A percentile compares a stretch with the other conserved stretches of the same genome.
These are phyloP conservation scores for Sindora glabra DNA, from an alignment of 306 rosid genomes.

Conservation along the genomic window DNA sequence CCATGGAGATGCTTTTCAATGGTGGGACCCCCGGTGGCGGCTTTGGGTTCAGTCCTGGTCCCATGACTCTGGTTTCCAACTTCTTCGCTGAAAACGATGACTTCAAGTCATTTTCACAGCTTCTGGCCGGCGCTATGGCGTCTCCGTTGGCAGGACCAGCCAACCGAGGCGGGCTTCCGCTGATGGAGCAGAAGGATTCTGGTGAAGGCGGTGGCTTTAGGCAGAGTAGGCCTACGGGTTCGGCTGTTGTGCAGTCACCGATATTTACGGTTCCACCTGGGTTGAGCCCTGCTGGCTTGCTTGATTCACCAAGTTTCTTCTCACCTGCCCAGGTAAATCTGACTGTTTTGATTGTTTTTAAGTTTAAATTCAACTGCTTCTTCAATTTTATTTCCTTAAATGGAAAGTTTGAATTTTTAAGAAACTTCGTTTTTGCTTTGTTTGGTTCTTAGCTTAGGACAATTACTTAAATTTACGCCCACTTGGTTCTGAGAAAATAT, in stretches of 20 bases:
- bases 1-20: constrained; percentile 47
- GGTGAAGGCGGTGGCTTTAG: constrained; percentile 15
- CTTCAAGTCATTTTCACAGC: constrained; percentile 73
- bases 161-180: not conserved
- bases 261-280: constrained; percentile 19
- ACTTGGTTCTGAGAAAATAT: not conserved
- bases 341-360: not conserved
- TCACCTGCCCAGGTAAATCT: constrained; percentile 54
- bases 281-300: constrained; percentile 18
- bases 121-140: constrained; percentile 67
- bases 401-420: not conserved
- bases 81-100: constrained; percentile 52
- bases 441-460: not conserved
- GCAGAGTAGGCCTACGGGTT: constrained; percentile 13
- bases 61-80: constrained; percentile 68
- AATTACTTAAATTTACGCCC: not conserved
- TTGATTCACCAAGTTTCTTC: constrained; percentile 37
- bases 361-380: not conserved
- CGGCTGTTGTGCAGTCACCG: constrained; percentile 19
- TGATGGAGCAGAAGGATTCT: constrained; percentile 12
- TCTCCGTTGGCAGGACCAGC: constrained; percentile 31
- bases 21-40: constrained; percentile 15
- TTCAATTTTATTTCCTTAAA: not conserved
- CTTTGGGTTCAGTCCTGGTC: constrained; percentile 70
- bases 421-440: not conserved